These are phyloP conservation scores for Rhodosporidiobolus odoratus DNA, from an alignment of 768 basidiomycete species.

Conservation along the genomic window DNA sequence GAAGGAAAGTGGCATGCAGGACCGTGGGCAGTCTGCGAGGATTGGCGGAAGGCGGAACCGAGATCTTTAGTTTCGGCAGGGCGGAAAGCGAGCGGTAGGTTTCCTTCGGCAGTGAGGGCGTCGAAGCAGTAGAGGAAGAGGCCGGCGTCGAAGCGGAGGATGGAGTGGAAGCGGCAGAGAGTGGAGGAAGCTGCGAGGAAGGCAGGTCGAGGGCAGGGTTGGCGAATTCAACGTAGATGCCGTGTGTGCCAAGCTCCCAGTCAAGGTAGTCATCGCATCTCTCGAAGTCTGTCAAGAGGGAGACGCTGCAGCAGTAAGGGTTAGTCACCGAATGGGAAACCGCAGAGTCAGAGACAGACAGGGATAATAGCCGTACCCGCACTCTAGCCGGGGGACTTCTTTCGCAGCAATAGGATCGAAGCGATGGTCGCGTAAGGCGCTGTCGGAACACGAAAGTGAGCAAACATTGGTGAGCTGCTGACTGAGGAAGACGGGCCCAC, in stretches of 20 bases:
- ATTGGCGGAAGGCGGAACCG: slow-evolving; percentile 9
- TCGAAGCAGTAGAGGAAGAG: neutral
- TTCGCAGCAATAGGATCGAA: slow-evolving; percentile 69
- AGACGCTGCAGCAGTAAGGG: slow-evolving; percentile 57
- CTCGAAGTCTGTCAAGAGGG: slow-evolving; percentile 89
- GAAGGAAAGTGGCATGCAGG: slow-evolving; percentile 84
- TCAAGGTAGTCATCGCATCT: slow-evolving; percentile 75
- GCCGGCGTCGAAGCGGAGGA: slow-evolving; percentile 46
- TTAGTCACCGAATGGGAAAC: neutral
- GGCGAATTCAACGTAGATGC: slow-evolving; percentile 80
- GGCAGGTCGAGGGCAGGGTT: slow-evolving; percentile 59
- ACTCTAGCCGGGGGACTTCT: slow-evolving; percentile 76
- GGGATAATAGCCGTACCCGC: slow-evolving; percentile 59
- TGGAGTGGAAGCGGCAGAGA: slow-evolving; percentile 45
- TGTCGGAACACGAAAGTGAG: neutral
- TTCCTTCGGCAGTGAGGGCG: slow-evolving; percentile 46
- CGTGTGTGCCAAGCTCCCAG: slow-evolving; percentile 88
- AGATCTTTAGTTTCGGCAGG: slow-evolving; percentile 22
- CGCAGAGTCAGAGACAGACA: too few species aligned
- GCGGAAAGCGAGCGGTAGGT: slow-evolving; percentile 40
- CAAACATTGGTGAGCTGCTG: too few species aligned
- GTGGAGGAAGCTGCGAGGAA: slow-evolving; percentile 49
- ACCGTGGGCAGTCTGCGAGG: slow-evolving; percentile 50
- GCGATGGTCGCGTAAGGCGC: slow-evolving; percentile 80
- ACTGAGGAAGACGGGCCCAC: slow-evolving; percentile 38